Percentiles rank a stretch among this genome's conserved stretches.
Conservation (phyloP, 768 basidiomycete species). For the Hemileccinum rubropunctum region DNA sequence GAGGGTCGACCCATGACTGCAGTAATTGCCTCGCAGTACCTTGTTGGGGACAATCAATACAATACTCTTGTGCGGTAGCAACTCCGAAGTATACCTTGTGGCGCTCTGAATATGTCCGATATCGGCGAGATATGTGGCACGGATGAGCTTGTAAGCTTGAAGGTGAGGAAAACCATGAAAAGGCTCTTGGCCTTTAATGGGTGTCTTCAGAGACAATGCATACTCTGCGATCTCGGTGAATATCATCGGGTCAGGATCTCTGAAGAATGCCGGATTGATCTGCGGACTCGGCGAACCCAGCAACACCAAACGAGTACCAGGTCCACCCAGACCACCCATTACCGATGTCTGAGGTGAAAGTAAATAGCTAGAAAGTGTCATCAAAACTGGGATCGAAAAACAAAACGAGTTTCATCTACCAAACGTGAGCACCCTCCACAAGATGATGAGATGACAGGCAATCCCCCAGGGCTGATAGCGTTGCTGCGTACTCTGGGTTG, state of each 20-base stretch:
- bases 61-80: background rate
- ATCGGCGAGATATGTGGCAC: conserved; percentile 76
- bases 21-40: conserved; percentile 92
- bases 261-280: conserved; percentile 47
- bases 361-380: conserved; percentile 58
- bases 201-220: conserved; percentile 71
- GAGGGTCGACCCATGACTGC: conserved; percentile 60
- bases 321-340: conserved; percentile 67
- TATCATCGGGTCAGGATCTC: conserved; percentile 73
- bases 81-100: conserved; percentile 50
- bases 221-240: conserved; percentile 93
- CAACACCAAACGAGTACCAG: conserved; percentile 65
- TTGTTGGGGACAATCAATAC: conserved; percentile 38
- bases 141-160: conserved; percentile 82
- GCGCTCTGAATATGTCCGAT: conserved; percentile 76
- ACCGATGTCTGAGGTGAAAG: conserved; percentile 80
- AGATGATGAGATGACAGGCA: conserved; percentile 69
- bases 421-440: conserved; percentile 85
- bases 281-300: conserved; percentile 67
- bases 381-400: conserved; percentile 3
- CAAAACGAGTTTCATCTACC: conserved; percentile 46
- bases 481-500: conserved; percentile 64
- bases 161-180: conserved; percentile 82
- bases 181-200: conserved; percentile 80
- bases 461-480: conserved; percentile 83